Percentiles rank a stretch among this genome's conserved stretches.
These are phyloP conservation scores for Phyllachora maydis DNA, from an alignment of 2,329 filamentous ascomycete genomes.

Conservation along the genomic window DNA sequence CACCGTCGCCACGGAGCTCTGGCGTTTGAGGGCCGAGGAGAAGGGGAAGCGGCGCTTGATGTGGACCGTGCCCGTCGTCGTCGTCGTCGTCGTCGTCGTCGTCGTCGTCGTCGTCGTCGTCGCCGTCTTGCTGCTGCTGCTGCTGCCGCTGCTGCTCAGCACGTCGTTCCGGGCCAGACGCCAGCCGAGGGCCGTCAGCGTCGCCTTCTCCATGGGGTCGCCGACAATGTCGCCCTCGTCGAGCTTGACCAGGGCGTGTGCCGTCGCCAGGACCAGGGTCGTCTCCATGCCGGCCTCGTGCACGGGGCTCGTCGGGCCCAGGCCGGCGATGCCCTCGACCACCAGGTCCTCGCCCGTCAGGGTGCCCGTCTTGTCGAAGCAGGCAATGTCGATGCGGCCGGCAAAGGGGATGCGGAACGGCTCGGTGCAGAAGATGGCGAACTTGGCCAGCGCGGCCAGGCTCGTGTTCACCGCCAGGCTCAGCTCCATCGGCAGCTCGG, in stretches of 20 bases:
- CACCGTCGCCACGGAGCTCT: constrained; percentile 82
- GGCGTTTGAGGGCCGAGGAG: constrained; percentile 85
- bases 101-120: constrained; percentile 52
- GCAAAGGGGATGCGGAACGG: constrained; percentile 96
- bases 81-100: constrained; percentile 20
- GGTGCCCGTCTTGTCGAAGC: constrained; percentile 97
- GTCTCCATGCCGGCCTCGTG: constrained; percentile 57
- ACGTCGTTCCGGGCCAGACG: constrained; percentile 75
- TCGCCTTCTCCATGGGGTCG: constrained; percentile 98
- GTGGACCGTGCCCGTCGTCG: constrained; percentile 57
- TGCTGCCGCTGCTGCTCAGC: too few relatives aligned
- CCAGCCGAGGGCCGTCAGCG: constrained; percentile 77
- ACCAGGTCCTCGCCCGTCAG: constrained; percentile 91
- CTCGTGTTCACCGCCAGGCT: constrained; percentile 95
- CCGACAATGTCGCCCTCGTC: constrained; percentile 95
- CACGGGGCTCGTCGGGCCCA: constrained; percentile 55
- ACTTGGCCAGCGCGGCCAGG: constrained; percentile 82
- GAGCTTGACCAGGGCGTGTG: constrained; percentile 85
- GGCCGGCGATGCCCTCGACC: constrained; percentile 86
- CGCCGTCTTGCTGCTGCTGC: too few relatives aligned
- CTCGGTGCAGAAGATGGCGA: constrained; percentile 96
- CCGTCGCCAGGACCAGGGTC: constrained; percentile 80
- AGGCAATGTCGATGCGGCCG: constrained; percentile 85
- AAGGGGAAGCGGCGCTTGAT: constrained; percentile 97
- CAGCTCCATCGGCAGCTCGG: constrained; percentile 94